Evolutionary conservation across 208 protist genomes (phyloP), one percentile per base, ranked within the genome.

Genomic region (Acanthamoeba castellanii): DNA sequence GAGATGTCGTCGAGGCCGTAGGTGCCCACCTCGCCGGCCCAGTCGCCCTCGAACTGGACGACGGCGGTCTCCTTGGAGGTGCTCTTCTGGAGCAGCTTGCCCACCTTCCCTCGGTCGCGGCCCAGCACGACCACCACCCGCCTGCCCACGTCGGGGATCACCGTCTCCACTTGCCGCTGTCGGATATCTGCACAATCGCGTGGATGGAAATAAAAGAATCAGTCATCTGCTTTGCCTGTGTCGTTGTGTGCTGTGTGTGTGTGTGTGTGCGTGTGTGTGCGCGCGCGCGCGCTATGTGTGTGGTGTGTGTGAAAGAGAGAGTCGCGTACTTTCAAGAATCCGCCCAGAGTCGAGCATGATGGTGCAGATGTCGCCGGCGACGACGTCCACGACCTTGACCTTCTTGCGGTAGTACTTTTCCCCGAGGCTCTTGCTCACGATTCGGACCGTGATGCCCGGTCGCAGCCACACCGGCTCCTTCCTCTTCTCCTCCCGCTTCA

Each of bases 361-460:
- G 9, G 82, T 89, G 82, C 82, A 89, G 27, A 89, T 18, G 55
- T 89, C 82, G 50, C 82, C 82, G 25, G 82, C 45, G 20, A 89
- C 55, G 22, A 89, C 82, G 45, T 89, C 82, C 30, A 89, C 82
- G 18, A 89, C 82, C 32, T 64, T 89, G 20, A 66, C 82, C 34
- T 89, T 89, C 55, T 89, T 57, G 82, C 82, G 82, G 32, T 89
- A 89, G 50, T 89, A 82, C 74, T 82, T 66, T 30, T 89, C 82
- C 16, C 82, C 82, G 55, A 89, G 55, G 30, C 82, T 89, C 82
- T 89, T 89, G 82, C 82, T 89, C 5, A 89, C 82, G 22, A 89
- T 89, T 0, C 82, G 45, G 20, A 89, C 82, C 16, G 55, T 45
- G 55, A 89, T 89, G 30, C 55, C 55, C 13, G 82, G 82, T 22